These are phyloP conservation scores for Pythium dissotocum DNA, from an alignment of 352 stramenopile species.

Conservation along the genomic window DNA sequence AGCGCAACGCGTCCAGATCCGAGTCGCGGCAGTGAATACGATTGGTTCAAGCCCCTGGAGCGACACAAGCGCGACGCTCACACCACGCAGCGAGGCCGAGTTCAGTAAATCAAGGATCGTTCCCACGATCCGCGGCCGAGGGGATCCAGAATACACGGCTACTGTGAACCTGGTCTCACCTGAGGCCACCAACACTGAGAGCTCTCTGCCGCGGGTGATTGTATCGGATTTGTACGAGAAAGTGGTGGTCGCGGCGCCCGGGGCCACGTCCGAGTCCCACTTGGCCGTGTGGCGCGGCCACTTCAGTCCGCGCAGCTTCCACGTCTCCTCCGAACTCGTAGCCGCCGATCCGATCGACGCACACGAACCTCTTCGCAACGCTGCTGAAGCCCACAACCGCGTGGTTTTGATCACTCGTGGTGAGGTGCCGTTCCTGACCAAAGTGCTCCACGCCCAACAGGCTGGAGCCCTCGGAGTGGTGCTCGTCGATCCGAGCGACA, in stretches of 20 bases:
- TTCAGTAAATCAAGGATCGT: constrained; percentile 13
- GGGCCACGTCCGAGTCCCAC: constrained; percentile 21
- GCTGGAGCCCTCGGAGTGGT: constrained; percentile 70
- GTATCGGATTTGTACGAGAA: constrained; percentile 63
- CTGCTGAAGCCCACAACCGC: constrained; percentile 47
- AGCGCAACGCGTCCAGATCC: constrained; percentile 45
- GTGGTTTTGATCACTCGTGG: constrained; percentile 58
- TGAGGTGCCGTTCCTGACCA: constrained; percentile 64
- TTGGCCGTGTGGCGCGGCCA: constrained; percentile 69
- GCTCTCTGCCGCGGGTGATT: constrained; percentile 6
- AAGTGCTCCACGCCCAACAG: constrained; percentile 57
- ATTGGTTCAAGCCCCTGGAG: constrained; percentile 62
- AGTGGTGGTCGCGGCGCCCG: constrained; percentile 24
- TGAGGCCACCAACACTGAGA: neutral
- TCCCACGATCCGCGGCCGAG: constrained; percentile 47
- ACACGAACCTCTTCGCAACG: constrained; percentile 51
- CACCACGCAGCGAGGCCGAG: neutral
- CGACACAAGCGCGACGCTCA: constrained; percentile 34
- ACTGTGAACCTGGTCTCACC: neutral
- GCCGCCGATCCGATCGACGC: constrained; percentile 63
- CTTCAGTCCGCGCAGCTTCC: constrained; percentile 63
- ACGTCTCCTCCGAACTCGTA: constrained; percentile 69
- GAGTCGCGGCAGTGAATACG: constrained; percentile 66
- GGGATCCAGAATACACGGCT: constrained; percentile 42
- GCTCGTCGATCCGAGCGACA: constrained; percentile 48